phyloP scores from a whole-genome alignment of 352 stramenopile genomes.

The Globisporangium iwayamae region DNA sequence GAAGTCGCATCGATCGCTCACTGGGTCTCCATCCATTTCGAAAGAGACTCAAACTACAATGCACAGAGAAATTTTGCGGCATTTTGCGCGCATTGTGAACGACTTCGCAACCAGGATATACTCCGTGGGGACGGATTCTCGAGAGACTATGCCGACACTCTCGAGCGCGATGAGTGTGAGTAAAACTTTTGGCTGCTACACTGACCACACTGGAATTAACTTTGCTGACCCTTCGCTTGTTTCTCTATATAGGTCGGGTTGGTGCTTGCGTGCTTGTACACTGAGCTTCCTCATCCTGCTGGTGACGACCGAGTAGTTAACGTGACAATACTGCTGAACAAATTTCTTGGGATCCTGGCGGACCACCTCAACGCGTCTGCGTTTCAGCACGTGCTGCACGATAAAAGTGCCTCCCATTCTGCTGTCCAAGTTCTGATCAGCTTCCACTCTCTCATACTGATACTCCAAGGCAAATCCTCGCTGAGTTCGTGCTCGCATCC shows the following conservation, averaged over 20 bases:
- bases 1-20: neutral
- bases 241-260: constrained; percentile 30
- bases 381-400: constrained; percentile 10
- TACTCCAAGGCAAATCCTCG: constrained; percentile 47
- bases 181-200: constrained; percentile 4
- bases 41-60: constrained; percentile 20
- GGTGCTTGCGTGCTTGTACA: constrained; percentile 35
- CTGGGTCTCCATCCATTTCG: constrained; percentile 32
- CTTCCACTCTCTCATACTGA: constrained; percentile 60
- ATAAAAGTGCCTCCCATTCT: constrained; percentile 22
- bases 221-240: constrained; percentile 1
- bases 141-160: constrained; percentile 30
- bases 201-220: constrained; percentile 10
- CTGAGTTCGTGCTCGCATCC: constrained; percentile 43
- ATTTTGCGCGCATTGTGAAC: constrained; percentile 37
- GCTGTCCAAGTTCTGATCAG: constrained; percentile 36
- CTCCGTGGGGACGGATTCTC: constrained; percentile 20
- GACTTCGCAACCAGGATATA: constrained; percentile 36
- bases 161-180: constrained; percentile 42
- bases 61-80: constrained; percentile 24
- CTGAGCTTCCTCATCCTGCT: constrained; percentile 15
- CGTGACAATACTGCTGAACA: constrained; percentile 29
- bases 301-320: constrained; percentile 9
- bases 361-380: constrained; percentile 18
- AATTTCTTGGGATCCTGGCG: constrained; percentile 46